Percentiles rank a stretch among this genome's conserved stretches.
Evolutionary conservation across 805 yeast genomes (phyloP).

Genomic region (Blastobotrys attinorum): DNA sequence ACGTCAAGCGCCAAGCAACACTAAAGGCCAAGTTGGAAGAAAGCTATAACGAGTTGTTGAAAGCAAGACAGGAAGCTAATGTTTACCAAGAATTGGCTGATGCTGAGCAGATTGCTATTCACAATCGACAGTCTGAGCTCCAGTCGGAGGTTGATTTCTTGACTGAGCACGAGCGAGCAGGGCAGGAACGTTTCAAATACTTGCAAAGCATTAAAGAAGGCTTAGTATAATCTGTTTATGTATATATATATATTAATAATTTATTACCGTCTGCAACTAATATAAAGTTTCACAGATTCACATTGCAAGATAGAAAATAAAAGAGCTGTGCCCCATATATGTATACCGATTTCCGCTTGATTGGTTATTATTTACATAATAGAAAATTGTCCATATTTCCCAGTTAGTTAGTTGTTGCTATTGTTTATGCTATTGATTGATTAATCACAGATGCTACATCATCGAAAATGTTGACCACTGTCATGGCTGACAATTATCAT

Average conservation of each 20-base stretch:
- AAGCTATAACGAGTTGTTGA: constrained; percentile 12
- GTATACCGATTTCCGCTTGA: too few species aligned
- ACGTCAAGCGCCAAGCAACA: constrained; percentile 24
- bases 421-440: too few species aligned
- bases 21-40: constrained; percentile 17
- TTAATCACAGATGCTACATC: too few species aligned
- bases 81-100: constrained; percentile 13
- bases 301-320: too few species aligned
- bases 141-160: constrained; percentile 23
- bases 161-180: constrained; percentile 18
- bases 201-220: constrained; percentile 5
- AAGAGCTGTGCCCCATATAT: too few species aligned
- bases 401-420: too few species aligned
- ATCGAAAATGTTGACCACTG: too few species aligned
- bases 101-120: constrained; percentile 19
- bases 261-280: too few species aligned
- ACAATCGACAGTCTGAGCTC: constrained; percentile 11
- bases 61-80: constrained; percentile 8
- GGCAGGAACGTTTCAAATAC: constrained; percentile 19
- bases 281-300: too few species aligned
- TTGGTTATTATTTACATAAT: too few species aligned
- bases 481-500: too few species aligned
- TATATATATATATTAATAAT: neutral
- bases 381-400: too few species aligned
- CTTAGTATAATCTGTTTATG: neutral